Percentiles rank a stretch among this genome's conserved stretches.
These are phyloP conservation scores for Guyanaporus albipodus DNA, from an alignment of 768 basidiomycete genomes.

Conservation along the genomic window DNA sequence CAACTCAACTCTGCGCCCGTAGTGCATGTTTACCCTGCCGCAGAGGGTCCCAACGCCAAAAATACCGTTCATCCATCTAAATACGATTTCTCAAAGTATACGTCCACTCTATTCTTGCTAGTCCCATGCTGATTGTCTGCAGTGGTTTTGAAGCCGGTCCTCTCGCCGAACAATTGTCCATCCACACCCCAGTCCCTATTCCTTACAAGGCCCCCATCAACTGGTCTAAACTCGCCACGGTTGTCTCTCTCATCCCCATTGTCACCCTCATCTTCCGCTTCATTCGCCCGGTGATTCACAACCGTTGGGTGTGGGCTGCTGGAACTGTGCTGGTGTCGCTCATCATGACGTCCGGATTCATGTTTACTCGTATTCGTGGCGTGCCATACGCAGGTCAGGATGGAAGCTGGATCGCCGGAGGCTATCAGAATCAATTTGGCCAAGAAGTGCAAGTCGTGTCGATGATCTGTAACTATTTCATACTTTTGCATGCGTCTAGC, in stretches of 20 bases:
- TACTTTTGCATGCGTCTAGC: not conserved
- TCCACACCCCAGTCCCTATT: constrained; percentile 73
- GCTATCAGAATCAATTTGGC: constrained; percentile 88
- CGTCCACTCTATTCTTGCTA: not conserved
- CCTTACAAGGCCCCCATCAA: constrained; percentile 79
- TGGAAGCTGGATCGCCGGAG: constrained; percentile 79
- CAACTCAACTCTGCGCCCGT: constrained; percentile 82
- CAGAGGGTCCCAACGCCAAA: constrained; percentile 65
- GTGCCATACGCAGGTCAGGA: constrained; percentile 63
- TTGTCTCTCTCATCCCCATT: constrained; percentile 43
- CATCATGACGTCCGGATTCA: constrained; percentile 89
- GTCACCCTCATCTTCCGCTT: constrained; percentile 52
- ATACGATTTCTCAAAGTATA: constrained; percentile 79
- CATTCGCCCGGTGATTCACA: constrained; percentile 60
- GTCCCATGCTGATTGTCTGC: constrained; percentile 1
- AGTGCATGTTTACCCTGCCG: constrained; percentile 69
- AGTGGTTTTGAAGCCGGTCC: constrained; percentile 83
- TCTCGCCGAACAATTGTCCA: constrained; percentile 71
- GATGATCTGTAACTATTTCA: constrained; percentile 66
- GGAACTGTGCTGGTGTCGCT: constrained; percentile 59
- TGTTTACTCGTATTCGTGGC: constrained; percentile 92
- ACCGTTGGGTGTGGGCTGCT: constrained; percentile 77
- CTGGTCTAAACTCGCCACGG: constrained; percentile 55
- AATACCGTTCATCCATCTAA: constrained; percentile 48
- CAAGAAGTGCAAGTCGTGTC: constrained; percentile 89